These are phyloP conservation scores for Amanita inopinata DNA, from an alignment of 768 basidiomycete species.

Conservation along the genomic window DNA sequence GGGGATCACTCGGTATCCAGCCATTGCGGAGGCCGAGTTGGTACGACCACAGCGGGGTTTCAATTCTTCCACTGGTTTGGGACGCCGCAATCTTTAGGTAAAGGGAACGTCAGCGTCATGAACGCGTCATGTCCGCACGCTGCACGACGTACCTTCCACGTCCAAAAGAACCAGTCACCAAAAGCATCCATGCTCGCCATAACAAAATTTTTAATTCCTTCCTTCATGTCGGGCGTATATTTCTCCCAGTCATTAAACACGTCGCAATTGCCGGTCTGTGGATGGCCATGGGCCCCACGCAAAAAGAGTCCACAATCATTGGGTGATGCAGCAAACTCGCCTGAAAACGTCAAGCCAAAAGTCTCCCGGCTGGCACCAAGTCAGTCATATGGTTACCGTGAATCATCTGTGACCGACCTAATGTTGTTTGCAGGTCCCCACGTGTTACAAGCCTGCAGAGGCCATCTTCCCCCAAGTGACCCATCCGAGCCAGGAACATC, in stretches of 20 bases:
- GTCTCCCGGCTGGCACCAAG: slow-evolving; percentile 21
- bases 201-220: slow-evolving; percentile 42
- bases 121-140: not conserved
- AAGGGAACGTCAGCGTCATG: not conserved
- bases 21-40: slow-evolving; percentile 49
- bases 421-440: slow-evolving; percentile 53
- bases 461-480: slow-evolving; percentile 35
- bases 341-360: slow-evolving; percentile 67
- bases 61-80: slow-evolving; percentile 28
- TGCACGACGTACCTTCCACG: slow-evolving; percentile 28
- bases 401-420: slow-evolving; percentile 18
- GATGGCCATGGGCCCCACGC: slow-evolving; percentile 27
- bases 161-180: slow-evolving; percentile 38
- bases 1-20: slow-evolving; percentile 71
- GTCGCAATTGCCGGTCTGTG: slow-evolving; percentile 21
- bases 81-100: slow-evolving; percentile 30
- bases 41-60: slow-evolving; percentile 33
- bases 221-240: slow-evolving; percentile 34
- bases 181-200: slow-evolving; percentile 36
- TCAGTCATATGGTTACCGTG: slow-evolving; percentile 16
- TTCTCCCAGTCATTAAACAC: slow-evolving; percentile 42
- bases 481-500: slow-evolving; percentile 21
- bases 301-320: slow-evolving; percentile 48
- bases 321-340: slow-evolving; percentile 65
- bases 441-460: slow-evolving; percentile 37